Evolutionary conservation across 345 rosid species (phyloP), one percentile per base, ranked within the genome.

Genomic region (Atalantia buxifolia): DNA sequence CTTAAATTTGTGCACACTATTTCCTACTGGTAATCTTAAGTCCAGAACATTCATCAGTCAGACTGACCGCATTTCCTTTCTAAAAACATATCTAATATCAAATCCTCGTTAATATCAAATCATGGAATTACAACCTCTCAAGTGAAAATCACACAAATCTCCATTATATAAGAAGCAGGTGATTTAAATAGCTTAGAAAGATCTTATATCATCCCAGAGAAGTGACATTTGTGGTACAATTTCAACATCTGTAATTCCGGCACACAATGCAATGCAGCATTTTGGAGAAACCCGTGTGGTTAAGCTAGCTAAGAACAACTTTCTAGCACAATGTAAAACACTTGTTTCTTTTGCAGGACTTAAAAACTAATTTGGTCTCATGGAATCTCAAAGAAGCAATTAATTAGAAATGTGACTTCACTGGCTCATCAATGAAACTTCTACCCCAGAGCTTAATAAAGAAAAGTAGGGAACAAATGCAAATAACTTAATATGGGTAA

Each of bases 181-280:
- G 35, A 35, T 30, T 72, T 25, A 24, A 8, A 30, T 19, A 24
- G 50, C 63, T 28, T 13, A 69, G 10, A 56, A 64, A 69, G 73
- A 82, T 57, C 68, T 36, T 64, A 60, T 31, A 22, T 50, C 48
- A 50, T 81, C 76, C 61, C 71, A 61, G 57, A 65, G 69, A 18
- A 33, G 25, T 67, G 42, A 71, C 65, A 63, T 45, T 74, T 69
- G n/a, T 50, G 40, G 31, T 55, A 25, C 7, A 6, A 72, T n/a
- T 72, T 74, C 69, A 67, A 67, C 40, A 71, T n/a, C 25, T n/a
- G 18, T 62, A 62, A 27, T 80, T 36, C 45, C 7, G 59, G 61
- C 28, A 55, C 48, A 76, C 33, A 33, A 76, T n/a, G 19, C 65
- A 70, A 62, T 8, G 7, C 30, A 12, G 56, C 45, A 50, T 59